Base-by-base conservation (phyloP, 257 asterid genomes). In the Cordia subcordata region DNA sequence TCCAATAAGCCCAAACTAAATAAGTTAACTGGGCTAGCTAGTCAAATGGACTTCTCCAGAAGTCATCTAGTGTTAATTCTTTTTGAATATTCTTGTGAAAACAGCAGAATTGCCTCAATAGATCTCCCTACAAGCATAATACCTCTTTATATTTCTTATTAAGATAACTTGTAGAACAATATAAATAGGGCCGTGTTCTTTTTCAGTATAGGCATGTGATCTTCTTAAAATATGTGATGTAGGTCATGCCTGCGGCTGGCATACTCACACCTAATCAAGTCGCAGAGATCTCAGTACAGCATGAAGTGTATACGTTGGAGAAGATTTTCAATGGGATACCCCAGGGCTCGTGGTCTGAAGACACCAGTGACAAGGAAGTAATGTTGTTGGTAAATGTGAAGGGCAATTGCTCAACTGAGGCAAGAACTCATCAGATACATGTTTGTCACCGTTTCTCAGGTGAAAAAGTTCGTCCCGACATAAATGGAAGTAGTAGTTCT, bases 301-400 rank as follows among this genome's bases (percentile, higher is more conserved):
- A 90, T 16, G 85, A 82, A 21, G 97, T 84, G 58, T 80, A 75
- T 64, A 74, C 77, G 35, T 54, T 72, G 62, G 97, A 83, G 52
- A 89, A 86, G 39, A 74, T 65, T n/a, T 72, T 69, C 0, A 89
- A 90, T 1, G 87, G 96, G 49, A 13, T 67, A 10, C 84, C 95
- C 23, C 96, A 86, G 11, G 80, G 86, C 70, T 81, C 92, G 94
- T 80, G 95, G 94, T 82, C 91, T 0, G 85, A 86, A 62, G 95
- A 90, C 61, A 77, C 82, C 15, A 85, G 83, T 62, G 93, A 84
- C 11, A 85, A 82, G 68, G 90, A 86, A 77, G 85, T 79, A 32
- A 53, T 82, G 20, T 75, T 90, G 76, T 16, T 82, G 64, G 81
- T 90, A 55, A 76, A 68, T 19, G 69, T 90, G 49, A 68, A 68